Evolutionary conservation across 306 rosid genomes (phyloP).

Genomic region (Betula pendula): DNA sequence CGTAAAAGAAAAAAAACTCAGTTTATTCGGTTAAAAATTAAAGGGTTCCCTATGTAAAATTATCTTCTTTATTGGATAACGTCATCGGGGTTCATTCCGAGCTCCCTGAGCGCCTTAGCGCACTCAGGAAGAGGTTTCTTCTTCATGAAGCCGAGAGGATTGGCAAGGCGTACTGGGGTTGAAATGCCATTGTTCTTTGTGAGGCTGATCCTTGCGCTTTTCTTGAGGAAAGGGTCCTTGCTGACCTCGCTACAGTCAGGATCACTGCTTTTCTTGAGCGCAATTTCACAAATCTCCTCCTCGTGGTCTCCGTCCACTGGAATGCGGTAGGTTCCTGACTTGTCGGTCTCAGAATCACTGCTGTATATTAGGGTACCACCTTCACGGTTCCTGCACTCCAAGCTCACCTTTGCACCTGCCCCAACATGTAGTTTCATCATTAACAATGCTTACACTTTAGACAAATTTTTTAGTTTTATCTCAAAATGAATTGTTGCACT

Average conservation of each 20-base stretch:
- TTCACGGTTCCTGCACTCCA: conserved; percentile 51
- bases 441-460: too few relatives aligned
- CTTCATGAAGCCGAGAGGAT: conserved; percentile 79
- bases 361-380: conserved; percentile 37
- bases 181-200: conserved; percentile 65
- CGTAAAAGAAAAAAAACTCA: neutral
- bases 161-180: conserved; percentile 44
- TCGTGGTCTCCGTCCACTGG: conserved; percentile 68
- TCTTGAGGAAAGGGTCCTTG: conserved; percentile 1
- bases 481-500: too few relatives aligned
- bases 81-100: conserved; percentile 41
- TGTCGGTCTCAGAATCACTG: conserved; percentile 47
- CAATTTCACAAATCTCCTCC: conserved; percentile 61
- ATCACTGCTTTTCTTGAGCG: conserved; percentile 43
- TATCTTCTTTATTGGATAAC: neutral
- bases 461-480: too few relatives aligned
- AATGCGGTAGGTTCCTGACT: conserved; percentile 37
- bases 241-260: conserved; percentile 45
- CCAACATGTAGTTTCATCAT: too few relatives aligned
- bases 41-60: neutral
- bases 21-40: neutral
- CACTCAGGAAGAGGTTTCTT: conserved; percentile 40
- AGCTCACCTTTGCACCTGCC: conserved; percentile 56
- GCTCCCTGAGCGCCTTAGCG: conserved; percentile 46
- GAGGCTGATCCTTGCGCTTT: conserved; percentile 55